A percentile compares a stretch with the other conserved stretches of the same genome.
phyloP scores from a whole-genome alignment of 305 asterid species.

The Fraxinus sp. region DNA sequence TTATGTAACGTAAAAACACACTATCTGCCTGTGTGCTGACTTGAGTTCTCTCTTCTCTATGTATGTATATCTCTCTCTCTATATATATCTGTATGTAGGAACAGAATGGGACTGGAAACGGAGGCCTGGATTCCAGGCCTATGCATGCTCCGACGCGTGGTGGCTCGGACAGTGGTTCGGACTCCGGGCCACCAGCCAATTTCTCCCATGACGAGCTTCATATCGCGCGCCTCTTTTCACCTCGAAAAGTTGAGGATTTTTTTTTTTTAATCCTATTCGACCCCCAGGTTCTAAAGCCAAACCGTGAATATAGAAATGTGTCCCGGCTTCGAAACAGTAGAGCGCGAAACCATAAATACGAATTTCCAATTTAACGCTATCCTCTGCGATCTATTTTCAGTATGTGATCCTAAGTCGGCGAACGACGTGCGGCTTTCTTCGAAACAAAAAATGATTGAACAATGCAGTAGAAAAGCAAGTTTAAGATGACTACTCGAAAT shows the following conservation, averaged over 20 bases:
- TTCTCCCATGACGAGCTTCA: background rate
- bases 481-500: too few relatives aligned
- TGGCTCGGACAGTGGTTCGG: background rate
- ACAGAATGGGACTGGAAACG: background rate
- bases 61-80: background rate
- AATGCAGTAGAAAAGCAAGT: too few relatives aligned
- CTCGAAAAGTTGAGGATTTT: background rate
- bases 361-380: background rate
- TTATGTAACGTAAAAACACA: background rate
- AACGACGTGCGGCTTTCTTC: background rate
- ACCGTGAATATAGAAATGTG: background rate
- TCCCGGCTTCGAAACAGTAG: background rate
- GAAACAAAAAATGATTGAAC: background rate
- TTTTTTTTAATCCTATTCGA: background rate
- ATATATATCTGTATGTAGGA: background rate
- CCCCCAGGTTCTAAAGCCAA: background rate
- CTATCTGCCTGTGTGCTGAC: background rate
- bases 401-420: background rate
- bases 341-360: background rate
- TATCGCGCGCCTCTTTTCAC: background rate
- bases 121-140: background rate
- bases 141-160: constrained; percentile 2
- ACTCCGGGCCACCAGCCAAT: background rate
- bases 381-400: background rate
- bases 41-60: background rate